These are phyloP conservation scores for Backusella tuberculispora DNA, from an alignment of 192 early-diverging fungal species.

Conservation along the genomic window DNA sequence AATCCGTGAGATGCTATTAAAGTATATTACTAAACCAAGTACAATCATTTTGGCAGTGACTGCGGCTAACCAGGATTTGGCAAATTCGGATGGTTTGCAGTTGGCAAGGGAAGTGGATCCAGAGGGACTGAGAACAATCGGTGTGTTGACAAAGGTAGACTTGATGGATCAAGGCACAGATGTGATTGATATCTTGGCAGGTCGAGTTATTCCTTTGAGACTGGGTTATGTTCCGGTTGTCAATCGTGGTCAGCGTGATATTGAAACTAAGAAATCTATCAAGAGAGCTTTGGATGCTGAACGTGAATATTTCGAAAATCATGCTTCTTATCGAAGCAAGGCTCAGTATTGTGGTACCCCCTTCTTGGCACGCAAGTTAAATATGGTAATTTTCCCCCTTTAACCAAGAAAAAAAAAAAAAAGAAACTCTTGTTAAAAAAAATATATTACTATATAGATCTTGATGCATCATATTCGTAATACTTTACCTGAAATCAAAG, in stretches of 20 bases:
- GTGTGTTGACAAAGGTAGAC: conserved; percentile 99
- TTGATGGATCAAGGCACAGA: conserved; percentile 99
- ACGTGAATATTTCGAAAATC: conserved; percentile 92
- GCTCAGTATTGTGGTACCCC: conserved; percentile 99
- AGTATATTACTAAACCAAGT: conserved; percentile 97
- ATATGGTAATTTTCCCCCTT: conserved; percentile 66
- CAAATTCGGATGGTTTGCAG: conserved; percentile 99
- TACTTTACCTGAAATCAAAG: conserved; percentile 98
- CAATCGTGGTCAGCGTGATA: conserved; percentile 98
- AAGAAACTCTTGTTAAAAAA: background rate
- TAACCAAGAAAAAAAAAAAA: background rate
- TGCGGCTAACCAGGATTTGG: conserved; percentile 97
- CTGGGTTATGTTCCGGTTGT: conserved; percentile 99
- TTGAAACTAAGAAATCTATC: conserved; percentile 93
- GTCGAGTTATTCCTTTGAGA: conserved; percentile 94
- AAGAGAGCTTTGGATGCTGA: conserved; percentile 87
- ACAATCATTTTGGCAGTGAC: conserved; percentile 98
- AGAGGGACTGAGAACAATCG: conserved; percentile 97
- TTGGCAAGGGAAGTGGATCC: conserved; percentile 99
- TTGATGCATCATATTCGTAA: conserved; percentile 99
- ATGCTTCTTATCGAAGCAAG: conserved; percentile 92
- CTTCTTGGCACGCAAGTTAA: conserved; percentile 96
- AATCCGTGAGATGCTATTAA: conserved; percentile 98
- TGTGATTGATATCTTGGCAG: conserved; percentile 98
- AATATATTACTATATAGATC: conserved; percentile 58